These are phyloP conservation scores for Sclerospora graminicola DNA, from an alignment of 352 stramenopile species.

Conservation along the genomic window DNA sequence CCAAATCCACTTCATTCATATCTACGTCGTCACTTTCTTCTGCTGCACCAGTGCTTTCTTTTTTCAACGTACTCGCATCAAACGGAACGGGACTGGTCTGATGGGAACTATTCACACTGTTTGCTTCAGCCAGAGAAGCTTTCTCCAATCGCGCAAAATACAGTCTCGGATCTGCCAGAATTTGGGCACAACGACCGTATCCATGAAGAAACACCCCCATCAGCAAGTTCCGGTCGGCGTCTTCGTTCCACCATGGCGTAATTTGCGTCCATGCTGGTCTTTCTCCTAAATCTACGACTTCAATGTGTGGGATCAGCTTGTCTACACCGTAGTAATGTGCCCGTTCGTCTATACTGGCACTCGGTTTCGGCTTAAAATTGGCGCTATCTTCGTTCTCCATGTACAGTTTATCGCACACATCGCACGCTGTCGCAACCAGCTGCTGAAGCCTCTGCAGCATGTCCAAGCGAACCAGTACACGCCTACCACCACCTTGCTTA, in stretches of 20 bases:
- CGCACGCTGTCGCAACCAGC: constrained; percentile 45
- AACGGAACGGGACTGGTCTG: neutral
- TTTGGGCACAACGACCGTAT: constrained; percentile 78
- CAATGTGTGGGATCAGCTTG: constrained; percentile 45
- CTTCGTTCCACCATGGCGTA: constrained; percentile 79
- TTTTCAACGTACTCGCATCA: constrained; percentile 8
- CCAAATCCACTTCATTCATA: constrained; percentile 43
- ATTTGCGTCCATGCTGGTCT: constrained; percentile 75
- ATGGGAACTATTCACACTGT: constrained; percentile 1
- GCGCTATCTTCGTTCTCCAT: constrained; percentile 8
- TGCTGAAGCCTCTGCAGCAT: constrained; percentile 74
- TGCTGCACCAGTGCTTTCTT: constrained; percentile 1
- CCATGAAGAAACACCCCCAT: constrained; percentile 80
- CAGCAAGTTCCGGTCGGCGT: constrained; percentile 68
- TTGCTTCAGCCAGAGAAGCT: constrained; percentile 21
- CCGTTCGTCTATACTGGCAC: constrained; percentile 61
- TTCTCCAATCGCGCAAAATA: constrained; percentile 63
- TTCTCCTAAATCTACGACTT: constrained; percentile 58
- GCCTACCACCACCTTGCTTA: constrained; percentile 75
- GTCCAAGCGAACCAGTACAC: constrained; percentile 75
- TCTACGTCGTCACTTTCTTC: constrained; percentile 15
- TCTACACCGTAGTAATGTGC: constrained; percentile 62
- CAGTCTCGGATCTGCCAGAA: constrained; percentile 60
- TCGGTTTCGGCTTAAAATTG: constrained; percentile 19
- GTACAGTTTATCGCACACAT: constrained; percentile 50